Evolutionary conservation across 2,329 filamentous ascomycete genomes (phyloP).

Genomic region (Fusarium torreyae): DNA sequence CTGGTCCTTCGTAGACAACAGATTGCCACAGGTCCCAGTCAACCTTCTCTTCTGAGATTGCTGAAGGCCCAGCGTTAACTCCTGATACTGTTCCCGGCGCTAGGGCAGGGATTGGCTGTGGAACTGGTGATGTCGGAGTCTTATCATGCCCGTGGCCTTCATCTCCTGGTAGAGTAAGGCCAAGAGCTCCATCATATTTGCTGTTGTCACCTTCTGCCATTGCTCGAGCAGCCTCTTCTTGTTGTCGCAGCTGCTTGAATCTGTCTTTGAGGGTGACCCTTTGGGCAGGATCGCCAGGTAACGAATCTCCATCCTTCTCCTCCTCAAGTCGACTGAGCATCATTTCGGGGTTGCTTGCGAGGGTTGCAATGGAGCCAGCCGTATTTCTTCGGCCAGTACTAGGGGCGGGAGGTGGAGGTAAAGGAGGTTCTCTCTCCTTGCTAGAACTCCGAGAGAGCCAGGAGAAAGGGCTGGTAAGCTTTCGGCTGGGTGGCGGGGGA

Average conservation of each 20-base stretch:
- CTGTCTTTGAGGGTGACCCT: constrained; percentile 79
- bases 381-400: constrained; percentile 76
- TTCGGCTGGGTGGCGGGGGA: constrained; percentile 68
- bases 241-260: constrained; percentile 82
- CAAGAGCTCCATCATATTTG: constrained; percentile 55
- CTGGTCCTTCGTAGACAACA: constrained; percentile 93
- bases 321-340: constrained; percentile 84
- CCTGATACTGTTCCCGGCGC: constrained; percentile 90
- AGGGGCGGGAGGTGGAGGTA: constrained; percentile 68
- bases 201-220: constrained; percentile 66
- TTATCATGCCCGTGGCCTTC: constrained; percentile 51
- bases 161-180: constrained; percentile 46
- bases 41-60: constrained; percentile 80
- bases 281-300: constrained; percentile 64
- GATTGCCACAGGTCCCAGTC: constrained; percentile 99
- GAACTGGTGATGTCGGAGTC: constrained; percentile 65
- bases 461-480: constrained; percentile 89
- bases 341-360: constrained; percentile 86
- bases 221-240: constrained; percentile 77
- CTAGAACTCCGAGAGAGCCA: constrained; percentile 82
- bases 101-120: constrained; percentile 77
- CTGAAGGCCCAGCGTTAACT: constrained; percentile 81
- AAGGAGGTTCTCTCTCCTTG: constrained; percentile 68
- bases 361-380: constrained; percentile 82
- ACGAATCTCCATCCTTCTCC: constrained; percentile 68